Evolutionary conservation across 768 basidiomycete species (phyloP).

Genomic region (Fistulinella prunicolor): DNA sequence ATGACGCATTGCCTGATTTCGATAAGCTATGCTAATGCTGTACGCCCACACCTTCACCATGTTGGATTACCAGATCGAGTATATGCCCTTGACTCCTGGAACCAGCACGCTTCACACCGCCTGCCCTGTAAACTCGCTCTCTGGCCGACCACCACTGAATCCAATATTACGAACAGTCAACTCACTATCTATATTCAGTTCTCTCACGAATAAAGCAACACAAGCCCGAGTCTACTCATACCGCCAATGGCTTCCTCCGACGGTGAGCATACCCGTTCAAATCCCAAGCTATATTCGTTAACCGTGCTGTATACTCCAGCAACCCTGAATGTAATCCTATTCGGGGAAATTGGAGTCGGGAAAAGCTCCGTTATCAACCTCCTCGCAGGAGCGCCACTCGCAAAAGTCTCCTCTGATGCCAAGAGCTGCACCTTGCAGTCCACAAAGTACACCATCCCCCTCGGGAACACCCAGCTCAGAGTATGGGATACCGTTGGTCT

Average conservation of each 20-base stretch:
- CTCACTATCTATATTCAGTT: background rate
- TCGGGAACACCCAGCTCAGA: conserved; percentile 9
- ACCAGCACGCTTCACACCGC: no score
- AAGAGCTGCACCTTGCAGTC: conserved; percentile 34
- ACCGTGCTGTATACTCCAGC: background rate
- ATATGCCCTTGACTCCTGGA: background rate
- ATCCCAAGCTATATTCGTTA: background rate
- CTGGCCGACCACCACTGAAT: conserved; percentile 4
- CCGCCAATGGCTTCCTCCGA: conserved; percentile 17
- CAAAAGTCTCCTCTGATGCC: conserved; percentile 31
- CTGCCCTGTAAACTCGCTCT: background rate
- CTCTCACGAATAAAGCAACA: conserved; percentile 10
- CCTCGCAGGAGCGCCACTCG: conserved; percentile 29
- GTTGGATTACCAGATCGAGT: conserved; percentile 10
- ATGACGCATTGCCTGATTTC: conserved; percentile 8
- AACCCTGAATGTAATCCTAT: conserved; percentile 29
- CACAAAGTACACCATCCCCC: conserved; percentile 21
- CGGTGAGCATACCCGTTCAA: conserved; percentile 11
- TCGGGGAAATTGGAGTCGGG: conserved; percentile 33
- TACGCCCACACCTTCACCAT: conserved; percentile 15
- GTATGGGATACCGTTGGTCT: conserved; percentile 33
- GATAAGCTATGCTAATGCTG: conserved; percentile 12
- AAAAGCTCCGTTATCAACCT: conserved; percentile 48
- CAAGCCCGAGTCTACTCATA: background rate
- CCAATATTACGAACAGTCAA: no score